A percentile compares a stretch with the other conserved stretches of the same genome.
Conservation (phyloP, 257 asterid species). For the Solanum lignicaule region DNA sequence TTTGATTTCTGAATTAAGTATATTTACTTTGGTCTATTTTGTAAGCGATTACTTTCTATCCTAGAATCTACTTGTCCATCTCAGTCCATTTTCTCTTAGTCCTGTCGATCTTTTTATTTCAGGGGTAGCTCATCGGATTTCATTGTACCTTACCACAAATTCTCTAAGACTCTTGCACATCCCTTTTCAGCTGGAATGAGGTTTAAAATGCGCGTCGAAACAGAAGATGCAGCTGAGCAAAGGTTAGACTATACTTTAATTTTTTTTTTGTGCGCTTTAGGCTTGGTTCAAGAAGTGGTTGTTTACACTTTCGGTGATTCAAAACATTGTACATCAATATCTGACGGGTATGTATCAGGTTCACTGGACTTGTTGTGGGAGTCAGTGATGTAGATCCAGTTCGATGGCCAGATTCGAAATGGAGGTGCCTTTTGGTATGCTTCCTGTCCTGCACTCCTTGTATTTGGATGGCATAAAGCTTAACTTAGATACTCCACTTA, state of each 20-base stretch:
- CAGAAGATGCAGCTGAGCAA: constrained; percentile 90
- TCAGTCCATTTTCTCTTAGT: neutral
- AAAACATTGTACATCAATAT: neutral
- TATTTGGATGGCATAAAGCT: neutral
- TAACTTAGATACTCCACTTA: neutral
- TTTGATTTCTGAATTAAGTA: neutral
- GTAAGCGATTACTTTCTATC: neutral
- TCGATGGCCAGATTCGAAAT: constrained; percentile 92
- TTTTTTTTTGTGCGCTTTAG: neutral
- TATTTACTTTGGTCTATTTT: neutral
- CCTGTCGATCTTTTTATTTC: constrained; percentile 6
- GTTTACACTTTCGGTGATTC: neutral
- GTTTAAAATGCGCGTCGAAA: constrained; percentile 69
- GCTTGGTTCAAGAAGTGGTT: neutral
- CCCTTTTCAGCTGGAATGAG: constrained; percentile 76
- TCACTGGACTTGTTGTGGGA: constrained; percentile 72
- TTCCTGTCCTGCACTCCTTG: neutral
- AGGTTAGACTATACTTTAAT: constrained; percentile 34
- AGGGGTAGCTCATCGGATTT: constrained; percentile 80
- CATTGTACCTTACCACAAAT: constrained; percentile 61
- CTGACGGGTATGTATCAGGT: constrained; percentile 27
- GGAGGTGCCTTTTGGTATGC: constrained; percentile 88
- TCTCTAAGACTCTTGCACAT: constrained; percentile 58
- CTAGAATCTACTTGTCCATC: neutral
- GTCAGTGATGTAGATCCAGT: constrained; percentile 66